Base-by-base conservation (phyloP, 1,284 basidiomycete species). In the Papiliotrema nemorosa region DNA sequence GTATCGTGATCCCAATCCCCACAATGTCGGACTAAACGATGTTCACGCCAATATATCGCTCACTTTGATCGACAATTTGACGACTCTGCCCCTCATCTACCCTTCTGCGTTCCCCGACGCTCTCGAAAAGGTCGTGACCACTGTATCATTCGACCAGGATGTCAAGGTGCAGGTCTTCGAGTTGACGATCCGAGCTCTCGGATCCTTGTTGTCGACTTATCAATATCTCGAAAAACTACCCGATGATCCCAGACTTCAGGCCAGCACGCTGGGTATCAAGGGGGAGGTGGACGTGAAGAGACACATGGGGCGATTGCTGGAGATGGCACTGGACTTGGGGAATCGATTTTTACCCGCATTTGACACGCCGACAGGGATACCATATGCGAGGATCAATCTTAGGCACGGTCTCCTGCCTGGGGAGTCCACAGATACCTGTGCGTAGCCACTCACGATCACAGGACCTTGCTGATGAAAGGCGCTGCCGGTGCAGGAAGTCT, bases 401-500 rank as follows among this genome's bases (percentile, higher is more conserved):
- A 44, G 64, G 18, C 42, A 52, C 7, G 71, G 68, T 1, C 46
- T 75, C 12, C 65, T 67, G 20, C 52, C 55, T 39, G 59, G 63
- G 2, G 73, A 75, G 55, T 67, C 53, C 33, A 36, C 54, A 20
- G 72, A 73, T 49, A 75, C 73, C 1, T 75, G 73, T 64, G 48
- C 60, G 67, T 40, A 37, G 18, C 16, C 13, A 1, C 22, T 18
- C 31, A 25, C 20, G 16, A 37, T 21, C 37, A 86, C 77, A 89
- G 31, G 88, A 90, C 66, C 78, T 31, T 90, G 34, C 82, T 85
- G 12, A 81, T 83, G 63, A 86, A 86, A 89, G 89, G 88, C 70
- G 85, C 88, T 34, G 90, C 92, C 39, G 92, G 90, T 35, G 93
- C 91, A 21, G 90, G 90, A 5, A 91, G 90, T 39, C 77, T 97